phyloP scores from a whole-genome alignment of 768 basidiomycete genomes.

The Trametes elegans region DNA sequence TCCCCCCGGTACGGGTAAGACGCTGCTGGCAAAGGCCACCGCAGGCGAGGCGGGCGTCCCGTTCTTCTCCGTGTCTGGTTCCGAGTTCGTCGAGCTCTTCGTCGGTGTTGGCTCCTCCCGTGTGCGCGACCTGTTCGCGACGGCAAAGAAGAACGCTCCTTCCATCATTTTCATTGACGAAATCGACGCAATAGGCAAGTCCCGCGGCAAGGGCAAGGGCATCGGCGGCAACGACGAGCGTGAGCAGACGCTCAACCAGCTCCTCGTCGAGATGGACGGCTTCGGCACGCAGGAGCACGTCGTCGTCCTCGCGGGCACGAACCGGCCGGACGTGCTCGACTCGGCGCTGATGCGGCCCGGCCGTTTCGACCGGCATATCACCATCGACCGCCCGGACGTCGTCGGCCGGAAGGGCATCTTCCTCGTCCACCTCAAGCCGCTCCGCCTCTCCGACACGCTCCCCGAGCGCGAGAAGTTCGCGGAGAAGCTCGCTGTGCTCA shows the following conservation, averaged over 20 bases:
- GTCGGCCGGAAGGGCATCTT: slow-evolving; percentile 93
- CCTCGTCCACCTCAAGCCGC: slow-evolving; percentile 84
- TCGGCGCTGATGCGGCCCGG: slow-evolving; percentile 95
- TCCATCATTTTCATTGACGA: slow-evolving; percentile 99
- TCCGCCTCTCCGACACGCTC: slow-evolving; percentile 62
- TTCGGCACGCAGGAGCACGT: slow-evolving; percentile 97
- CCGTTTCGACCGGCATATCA: slow-evolving; percentile 95
- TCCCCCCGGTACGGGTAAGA: slow-evolving; percentile 98
- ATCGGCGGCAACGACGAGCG: slow-evolving; percentile 96
- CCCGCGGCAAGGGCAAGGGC: slow-evolving; percentile 72
- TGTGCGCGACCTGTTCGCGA: slow-evolving; percentile 95
- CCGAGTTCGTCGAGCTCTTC: slow-evolving; percentile 99
- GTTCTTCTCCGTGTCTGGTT: slow-evolving; percentile 97
- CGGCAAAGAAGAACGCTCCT: slow-evolving; percentile 95
- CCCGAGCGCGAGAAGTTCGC: slow-evolving; percentile 58
- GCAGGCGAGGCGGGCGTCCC: slow-evolving; percentile 98
- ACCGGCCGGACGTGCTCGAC: slow-evolving; percentile 95
- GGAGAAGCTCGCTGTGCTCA: slow-evolving; percentile 93
- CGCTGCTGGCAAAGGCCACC: slow-evolving; percentile 95
- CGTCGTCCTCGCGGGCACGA: slow-evolving; percentile 95
- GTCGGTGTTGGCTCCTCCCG: slow-evolving; percentile 98
- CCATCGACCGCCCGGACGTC: slow-evolving; percentile 94
- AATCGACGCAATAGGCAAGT: slow-evolving; percentile 98
- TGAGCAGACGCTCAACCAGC: slow-evolving; percentile 95
- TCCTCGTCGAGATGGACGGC: slow-evolving; percentile 99